These are phyloP conservation scores for Nidula niveotomentosa DNA, from an alignment of 1,284 basidiomycete genomes.

Conservation along the genomic window DNA sequence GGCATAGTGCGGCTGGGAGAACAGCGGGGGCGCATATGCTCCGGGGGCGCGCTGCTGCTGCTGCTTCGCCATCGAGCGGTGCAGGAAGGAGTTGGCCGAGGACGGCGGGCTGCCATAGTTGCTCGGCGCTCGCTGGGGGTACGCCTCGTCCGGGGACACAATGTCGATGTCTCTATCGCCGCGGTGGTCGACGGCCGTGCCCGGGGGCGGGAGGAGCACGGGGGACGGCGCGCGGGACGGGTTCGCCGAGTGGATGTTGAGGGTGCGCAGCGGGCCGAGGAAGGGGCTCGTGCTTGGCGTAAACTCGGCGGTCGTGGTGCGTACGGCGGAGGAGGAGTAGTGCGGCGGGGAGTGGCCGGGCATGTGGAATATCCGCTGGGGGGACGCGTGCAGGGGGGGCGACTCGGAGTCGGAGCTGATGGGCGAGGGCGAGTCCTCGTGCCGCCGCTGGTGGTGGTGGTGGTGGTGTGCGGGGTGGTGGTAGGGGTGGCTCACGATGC, in stretches of 20 bases:
- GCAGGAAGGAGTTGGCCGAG: conserved; percentile 11
- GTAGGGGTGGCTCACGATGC: conserved; percentile 40
- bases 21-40: conserved; percentile 13
- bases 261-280: conserved; percentile 75
- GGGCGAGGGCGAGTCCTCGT: conserved; percentile 66
- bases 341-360: conserved; percentile 29
- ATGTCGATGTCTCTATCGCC: conserved; percentile 15
- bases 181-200: conserved; percentile 8
- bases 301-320: conserved; percentile 25
- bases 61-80: conserved; percentile 6
- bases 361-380: conserved; percentile 11
- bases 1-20: conserved; percentile 17
- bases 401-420: conserved; percentile 68
- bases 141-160: conserved; percentile 13
- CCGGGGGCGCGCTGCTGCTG: neutral
- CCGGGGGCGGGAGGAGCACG: conserved; percentile 57
- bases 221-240: conserved; percentile 70
- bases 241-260: conserved; percentile 68
- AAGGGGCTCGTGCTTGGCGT: conserved; percentile 83
- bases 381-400: conserved; percentile 20
- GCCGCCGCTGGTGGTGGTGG: conserved; percentile 30
- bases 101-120: conserved; percentile 39
- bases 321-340: conserved; percentile 20
- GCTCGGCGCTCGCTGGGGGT: conserved; percentile 17
- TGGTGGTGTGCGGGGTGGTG: conserved; percentile 27